These are phyloP conservation scores for Teratosphaeria gauchensis DNA, from an alignment of 2,329 filamentous ascomycete genomes.

Conservation along the genomic window DNA sequence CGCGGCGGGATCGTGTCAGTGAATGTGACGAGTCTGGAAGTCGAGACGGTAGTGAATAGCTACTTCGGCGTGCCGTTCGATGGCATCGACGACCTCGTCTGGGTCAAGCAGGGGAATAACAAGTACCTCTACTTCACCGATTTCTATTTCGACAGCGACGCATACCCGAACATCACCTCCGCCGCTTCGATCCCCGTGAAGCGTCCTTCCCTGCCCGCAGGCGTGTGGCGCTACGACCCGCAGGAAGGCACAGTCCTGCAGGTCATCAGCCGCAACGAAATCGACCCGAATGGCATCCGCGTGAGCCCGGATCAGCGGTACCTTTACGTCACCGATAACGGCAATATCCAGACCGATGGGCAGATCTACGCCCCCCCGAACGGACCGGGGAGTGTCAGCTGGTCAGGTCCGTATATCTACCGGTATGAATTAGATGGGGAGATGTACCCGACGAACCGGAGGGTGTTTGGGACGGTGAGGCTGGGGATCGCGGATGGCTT, in stretches of 20 bases:
- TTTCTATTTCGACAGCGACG: background rate
- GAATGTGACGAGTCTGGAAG: constrained; percentile 3
- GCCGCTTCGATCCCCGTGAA: background rate
- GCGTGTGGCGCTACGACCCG: constrained; percentile 3
- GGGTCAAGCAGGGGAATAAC: constrained; percentile 3
- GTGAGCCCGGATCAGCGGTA: constrained; percentile 8
- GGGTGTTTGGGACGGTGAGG: background rate
- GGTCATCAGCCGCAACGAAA: constrained; percentile 1
- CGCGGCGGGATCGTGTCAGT: constrained; percentile 6
- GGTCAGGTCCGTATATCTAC: constrained; percentile 3
- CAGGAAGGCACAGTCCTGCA: background rate
- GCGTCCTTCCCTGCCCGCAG: background rate
- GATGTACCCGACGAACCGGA: background rate
- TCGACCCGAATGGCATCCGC: constrained; percentile 9
- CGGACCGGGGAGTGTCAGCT: background rate
- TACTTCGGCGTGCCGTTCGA: constrained; percentile 11
- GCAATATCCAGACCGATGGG: background rate
- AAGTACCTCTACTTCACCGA: constrained; percentile 10
- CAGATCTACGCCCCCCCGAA: background rate
- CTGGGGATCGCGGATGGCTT: background rate
- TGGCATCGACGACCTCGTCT: constrained; percentile 8
- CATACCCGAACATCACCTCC: background rate
- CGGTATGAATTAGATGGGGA: background rate
- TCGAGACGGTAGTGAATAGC: constrained; percentile 4
- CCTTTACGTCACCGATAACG: constrained; percentile 9